Evolutionary conservation across 192 early-diverging fungal species (phyloP), one percentile per base, ranked within the genome.

Genomic region (Coemansia sp.): DNA sequence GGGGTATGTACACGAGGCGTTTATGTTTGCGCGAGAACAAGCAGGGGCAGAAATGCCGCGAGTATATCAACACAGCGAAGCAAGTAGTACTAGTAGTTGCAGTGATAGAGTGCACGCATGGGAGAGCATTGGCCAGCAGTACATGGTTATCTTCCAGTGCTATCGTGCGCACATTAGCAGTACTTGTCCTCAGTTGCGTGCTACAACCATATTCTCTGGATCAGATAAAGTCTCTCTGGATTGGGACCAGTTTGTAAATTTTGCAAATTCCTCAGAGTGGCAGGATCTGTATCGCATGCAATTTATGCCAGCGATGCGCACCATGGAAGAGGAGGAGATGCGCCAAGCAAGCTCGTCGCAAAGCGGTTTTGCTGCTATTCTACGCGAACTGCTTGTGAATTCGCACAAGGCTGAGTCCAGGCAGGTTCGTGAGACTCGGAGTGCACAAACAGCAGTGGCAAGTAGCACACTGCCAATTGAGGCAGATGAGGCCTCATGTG

Each of bases 301-400:
- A 42, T 55, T 70, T 48, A 76, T 76, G 74, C 74, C 74, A 4
- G 64, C 60, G 3, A 76, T 76, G 74, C 74, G 74, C 46, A 60
- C 24, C 23, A 34, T 55, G 20, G 74, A 76, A 31, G 74, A 76
- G 51, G 57, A 56, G 6, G 74, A 76, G 42, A 76, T 76, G 67
- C 54, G 54, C 4, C 57, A 56, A 24, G 56, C 74, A 2, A 46
- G 36, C 12, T 11, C 25, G 10, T 75, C 68, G 31, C 68, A 58
- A 60, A 9, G 42, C n/a, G 10, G 23, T 26, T 76, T 76, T 71
- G 64, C 74, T 3, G 18, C 25, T 8, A 52, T 58, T 4, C 42
- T 76, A 17, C 64, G 58, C 24, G 65, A 67, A 17, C 36, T 58
- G 12, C 68, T 76, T 26, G 61, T 37, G 37, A 47, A n/a, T 11